phyloP scores from a whole-genome alignment of 2,329 filamentous ascomycete species.

The Aspergillus fumigatus region DNA sequence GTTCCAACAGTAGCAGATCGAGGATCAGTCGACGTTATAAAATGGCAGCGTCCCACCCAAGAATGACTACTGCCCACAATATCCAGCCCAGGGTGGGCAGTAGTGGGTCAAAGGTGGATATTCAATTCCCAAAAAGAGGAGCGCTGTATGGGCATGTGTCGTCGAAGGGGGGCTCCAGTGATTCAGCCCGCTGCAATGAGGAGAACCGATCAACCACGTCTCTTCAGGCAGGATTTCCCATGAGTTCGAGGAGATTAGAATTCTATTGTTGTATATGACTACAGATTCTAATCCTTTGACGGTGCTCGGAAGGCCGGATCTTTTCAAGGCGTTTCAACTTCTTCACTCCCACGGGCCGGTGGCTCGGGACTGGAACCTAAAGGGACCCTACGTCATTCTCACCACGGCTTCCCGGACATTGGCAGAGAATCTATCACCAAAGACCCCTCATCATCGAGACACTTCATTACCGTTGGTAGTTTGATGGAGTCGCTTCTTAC shows the following conservation, averaged over 20 bases:
- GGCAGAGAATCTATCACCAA: background rate
- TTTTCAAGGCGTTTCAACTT: background rate
- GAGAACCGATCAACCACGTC: background rate
- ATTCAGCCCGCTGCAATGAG: background rate
- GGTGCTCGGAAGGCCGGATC: background rate
- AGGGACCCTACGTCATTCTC: conserved; percentile 21
- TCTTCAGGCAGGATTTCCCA: background rate
- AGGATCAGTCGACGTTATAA: conserved; percentile 32
- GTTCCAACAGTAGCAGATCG: conserved; percentile 4
- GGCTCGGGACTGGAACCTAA: conserved; percentile 17
- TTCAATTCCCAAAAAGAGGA: conserved; percentile 13
- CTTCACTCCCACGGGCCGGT: conserved; percentile 15
- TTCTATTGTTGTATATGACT: conserved; percentile 10
- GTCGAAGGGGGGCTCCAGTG: background rate
- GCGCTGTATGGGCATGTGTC: conserved; percentile 4
- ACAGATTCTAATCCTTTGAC: conserved; percentile 4
- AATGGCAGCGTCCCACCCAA: conserved; percentile 24
- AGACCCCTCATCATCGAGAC: background rate
- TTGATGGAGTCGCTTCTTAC: background rate
- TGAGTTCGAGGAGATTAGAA: background rate
- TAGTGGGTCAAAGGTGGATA: conserved; percentile 33
- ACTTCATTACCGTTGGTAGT: background rate
- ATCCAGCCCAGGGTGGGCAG: conserved; percentile 24
- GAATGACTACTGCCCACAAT: conserved; percentile 31
- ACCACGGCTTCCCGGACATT: conserved; percentile 11